These are phyloP conservation scores for Populus tomentosa DNA, from an alignment of 441 rosid species.

Conservation along the genomic window DNA sequence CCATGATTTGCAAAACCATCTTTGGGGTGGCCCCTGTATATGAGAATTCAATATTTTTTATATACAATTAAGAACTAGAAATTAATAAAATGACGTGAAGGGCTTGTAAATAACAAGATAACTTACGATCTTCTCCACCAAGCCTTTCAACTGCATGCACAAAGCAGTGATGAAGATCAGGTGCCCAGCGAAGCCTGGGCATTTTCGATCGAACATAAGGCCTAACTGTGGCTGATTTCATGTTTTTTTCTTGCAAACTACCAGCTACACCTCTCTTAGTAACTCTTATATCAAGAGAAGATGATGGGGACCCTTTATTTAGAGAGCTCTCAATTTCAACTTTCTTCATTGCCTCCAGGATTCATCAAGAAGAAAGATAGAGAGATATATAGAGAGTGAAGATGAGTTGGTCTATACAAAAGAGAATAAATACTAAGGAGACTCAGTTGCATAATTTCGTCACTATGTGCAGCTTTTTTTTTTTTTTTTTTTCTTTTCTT, in stretches of 20 bases:
- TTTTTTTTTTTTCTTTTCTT: slow-evolving; percentile 31
- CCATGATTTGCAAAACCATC: slow-evolving; percentile 92
- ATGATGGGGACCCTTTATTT: slow-evolving; percentile 16
- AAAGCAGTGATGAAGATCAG: slow-evolving; percentile 91
- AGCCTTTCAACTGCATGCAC: slow-evolving; percentile 84
- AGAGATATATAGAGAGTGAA: background rate
- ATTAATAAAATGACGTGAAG: background rate
- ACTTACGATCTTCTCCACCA: slow-evolving; percentile 81
- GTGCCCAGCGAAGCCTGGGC: slow-evolving; percentile 96
- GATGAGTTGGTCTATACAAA: slow-evolving; percentile 8
- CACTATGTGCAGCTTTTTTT: slow-evolving; percentile 43
- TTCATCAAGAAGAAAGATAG: background rate
- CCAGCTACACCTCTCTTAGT: background rate
- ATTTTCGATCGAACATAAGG: slow-evolving; percentile 85
- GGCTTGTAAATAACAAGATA: background rate
- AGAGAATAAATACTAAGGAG: slow-evolving; percentile 37
- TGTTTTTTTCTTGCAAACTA: slow-evolving; percentile 6
- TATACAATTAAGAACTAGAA: background rate
- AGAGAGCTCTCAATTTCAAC: background rate
- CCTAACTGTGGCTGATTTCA: slow-evolving; percentile 43
- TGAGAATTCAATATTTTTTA: background rate
- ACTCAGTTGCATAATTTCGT: slow-evolving; percentile 37
- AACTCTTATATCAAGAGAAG: slow-evolving; percentile 14
- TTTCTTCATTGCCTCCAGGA: slow-evolving; percentile 9
- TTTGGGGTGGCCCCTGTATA: slow-evolving; percentile 92